A percentile compares a stretch with the other conserved stretches of the same genome.
These are phyloP conservation scores for Gelatoporia subvermispora DNA, from an alignment of 768 basidiomycete species.

Conservation along the genomic window DNA sequence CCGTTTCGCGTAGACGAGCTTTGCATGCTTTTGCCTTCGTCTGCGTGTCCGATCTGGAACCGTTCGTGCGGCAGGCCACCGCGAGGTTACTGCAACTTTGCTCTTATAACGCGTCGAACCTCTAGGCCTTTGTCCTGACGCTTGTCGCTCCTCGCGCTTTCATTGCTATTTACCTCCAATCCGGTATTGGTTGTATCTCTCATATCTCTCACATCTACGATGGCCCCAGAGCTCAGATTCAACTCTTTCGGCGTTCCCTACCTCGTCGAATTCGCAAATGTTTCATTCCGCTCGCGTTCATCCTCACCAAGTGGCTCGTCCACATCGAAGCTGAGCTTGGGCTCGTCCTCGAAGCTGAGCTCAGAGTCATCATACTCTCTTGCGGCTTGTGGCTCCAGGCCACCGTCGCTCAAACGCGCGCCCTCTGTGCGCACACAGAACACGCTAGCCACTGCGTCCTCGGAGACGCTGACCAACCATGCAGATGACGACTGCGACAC, in stretches of 20 bases:
- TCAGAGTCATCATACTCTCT: not conserved
- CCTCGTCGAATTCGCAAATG: slow-evolving; percentile 31
- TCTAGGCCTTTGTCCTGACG: not conserved
- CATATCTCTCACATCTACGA: slow-evolving; percentile 2
- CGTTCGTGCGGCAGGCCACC: no score
- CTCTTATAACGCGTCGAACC: not conserved
- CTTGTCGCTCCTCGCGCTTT: not conserved
- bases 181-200: slow-evolving; percentile 15
- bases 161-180: slow-evolving; percentile 2
- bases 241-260: slow-evolving; percentile 30
- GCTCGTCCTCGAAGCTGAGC: not conserved
- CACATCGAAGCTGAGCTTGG: no score
- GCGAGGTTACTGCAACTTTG: no score
- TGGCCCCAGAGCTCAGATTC: slow-evolving; percentile 27
- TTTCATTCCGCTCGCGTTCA: slow-evolving; percentile 23
- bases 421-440: slow-evolving; percentile 6
- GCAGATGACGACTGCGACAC: slow-evolving; percentile 6
- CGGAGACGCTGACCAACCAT: slow-evolving; percentile 13
- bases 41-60: no score
- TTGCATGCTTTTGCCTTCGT: no score
- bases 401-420: slow-evolving; percentile 5
- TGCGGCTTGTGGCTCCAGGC: slow-evolving; percentile 5
- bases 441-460: slow-evolving; percentile 14
- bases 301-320: not conserved
- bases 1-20: no score